phyloP scores from a whole-genome alignment of 2,329 filamentous ascomycete genomes.

The Emergomyces pasteurianus region DNA sequence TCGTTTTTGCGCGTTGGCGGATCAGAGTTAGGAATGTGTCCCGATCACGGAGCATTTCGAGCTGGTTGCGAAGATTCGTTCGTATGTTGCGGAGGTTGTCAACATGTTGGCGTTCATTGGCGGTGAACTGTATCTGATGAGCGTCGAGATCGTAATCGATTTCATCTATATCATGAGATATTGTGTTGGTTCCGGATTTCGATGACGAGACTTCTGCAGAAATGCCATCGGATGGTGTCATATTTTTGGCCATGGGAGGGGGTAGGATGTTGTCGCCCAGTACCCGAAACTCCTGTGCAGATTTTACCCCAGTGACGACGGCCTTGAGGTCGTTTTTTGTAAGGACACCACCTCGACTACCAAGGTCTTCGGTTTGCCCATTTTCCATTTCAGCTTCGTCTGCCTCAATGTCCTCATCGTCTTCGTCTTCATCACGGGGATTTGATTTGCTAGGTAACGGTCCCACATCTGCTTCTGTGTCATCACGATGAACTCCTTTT shows the following conservation, averaged over 20 bases:
- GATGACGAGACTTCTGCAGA: not conserved
- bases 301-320: conserved; percentile 24
- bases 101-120: conserved; percentile 12
- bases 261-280: conserved; percentile 29
- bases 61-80: conserved; percentile 15
- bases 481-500: conserved; percentile 15
- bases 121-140: conserved; percentile 8
- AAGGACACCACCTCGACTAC: conserved; percentile 32
- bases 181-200: not conserved
- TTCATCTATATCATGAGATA: not conserved
- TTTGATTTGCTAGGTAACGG: conserved; percentile 9
- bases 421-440: conserved; percentile 16
- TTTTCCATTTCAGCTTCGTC: conserved; percentile 14
- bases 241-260: conserved; percentile 15
- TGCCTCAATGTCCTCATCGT: conserved; percentile 13
- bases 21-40: conserved; percentile 32
- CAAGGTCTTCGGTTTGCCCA: conserved; percentile 20
- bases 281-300: conserved; percentile 30
- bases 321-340: conserved; percentile 32
- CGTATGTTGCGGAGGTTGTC: conserved; percentile 8
- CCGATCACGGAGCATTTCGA: conserved; percentile 31
- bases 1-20: conserved; percentile 29
- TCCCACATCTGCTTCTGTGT: conserved; percentile 13
- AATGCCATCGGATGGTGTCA: conserved; percentile 9
- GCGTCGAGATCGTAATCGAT: conserved; percentile 7